A percentile compares a stretch with the other conserved stretches of the same genome.
Conservation (phyloP, 2,329 filamentous ascomycete genomes). For the Talaromyces sp. region DNA sequence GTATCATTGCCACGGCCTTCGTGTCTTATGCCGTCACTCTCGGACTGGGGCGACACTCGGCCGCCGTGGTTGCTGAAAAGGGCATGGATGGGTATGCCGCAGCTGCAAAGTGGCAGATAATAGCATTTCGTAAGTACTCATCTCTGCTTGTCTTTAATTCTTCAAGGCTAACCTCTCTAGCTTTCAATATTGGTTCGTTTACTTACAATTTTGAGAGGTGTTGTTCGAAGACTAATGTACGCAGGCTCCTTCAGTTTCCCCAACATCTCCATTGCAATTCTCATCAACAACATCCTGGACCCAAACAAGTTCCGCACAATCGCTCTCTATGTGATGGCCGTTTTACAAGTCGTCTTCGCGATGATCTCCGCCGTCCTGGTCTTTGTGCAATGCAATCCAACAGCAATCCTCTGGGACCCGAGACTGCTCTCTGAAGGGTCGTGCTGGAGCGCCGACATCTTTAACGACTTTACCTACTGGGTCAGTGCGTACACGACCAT, state of each 20-base stretch:
- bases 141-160: neutral
- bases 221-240: neutral
- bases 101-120: conserved; percentile 27
- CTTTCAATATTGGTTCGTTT: conserved; percentile 27
- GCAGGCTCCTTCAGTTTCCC: conserved; percentile 28
- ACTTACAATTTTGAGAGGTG: neutral
- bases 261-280: conserved; percentile 30
- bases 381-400: conserved; percentile 27
- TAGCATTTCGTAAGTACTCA: conserved; percentile 23
- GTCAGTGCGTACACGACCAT: conserved; percentile 28
- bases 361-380: conserved; percentile 26
- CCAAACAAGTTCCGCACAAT: conserved; percentile 23
- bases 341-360: conserved; percentile 26
- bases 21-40: conserved; percentile 27
- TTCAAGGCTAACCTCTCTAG: conserved; percentile 1
- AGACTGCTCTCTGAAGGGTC: conserved; percentile 15
- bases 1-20: conserved; percentile 26
- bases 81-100: conserved; percentile 21
- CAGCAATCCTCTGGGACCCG: conserved; percentile 24
- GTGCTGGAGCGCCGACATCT: conserved; percentile 26
- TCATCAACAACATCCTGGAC: conserved; percentile 27
- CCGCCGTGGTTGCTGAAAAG: conserved; percentile 25
- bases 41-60: conserved; percentile 28
- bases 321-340: conserved; percentile 24
- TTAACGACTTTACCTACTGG: conserved; percentile 27